These are phyloP conservation scores for Heracleum sosnowskyi DNA, from an alignment of 129 eudicot genomes.

Conservation along the genomic window DNA sequence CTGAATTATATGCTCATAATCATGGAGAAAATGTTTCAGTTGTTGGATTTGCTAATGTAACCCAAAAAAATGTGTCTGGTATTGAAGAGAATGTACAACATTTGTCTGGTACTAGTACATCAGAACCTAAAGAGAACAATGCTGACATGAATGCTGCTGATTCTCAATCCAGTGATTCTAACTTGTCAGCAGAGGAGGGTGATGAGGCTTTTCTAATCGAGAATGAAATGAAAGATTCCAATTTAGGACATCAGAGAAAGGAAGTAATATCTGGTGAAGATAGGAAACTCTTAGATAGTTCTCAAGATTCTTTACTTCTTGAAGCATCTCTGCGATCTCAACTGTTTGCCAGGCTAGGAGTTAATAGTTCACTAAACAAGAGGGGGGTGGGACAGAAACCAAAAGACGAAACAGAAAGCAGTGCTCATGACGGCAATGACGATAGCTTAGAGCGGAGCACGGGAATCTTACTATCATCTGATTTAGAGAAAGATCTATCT, in stretches of 20 bases:
- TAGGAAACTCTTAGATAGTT: constrained; percentile 27
- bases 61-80: constrained; percentile 15
- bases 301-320: constrained; percentile 61
- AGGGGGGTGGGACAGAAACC: constrained; percentile 21
- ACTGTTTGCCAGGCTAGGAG: constrained; percentile 50
- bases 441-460: constrained; percentile 21
- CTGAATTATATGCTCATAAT: constrained; percentile 21
- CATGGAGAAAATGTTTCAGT: constrained; percentile 18
- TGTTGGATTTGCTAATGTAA: constrained; percentile 23
- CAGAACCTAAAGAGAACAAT: constrained; percentile 37
- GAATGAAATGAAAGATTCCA: constrained; percentile 20
- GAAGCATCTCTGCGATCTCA: constrained; percentile 81
- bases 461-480: constrained; percentile 16
- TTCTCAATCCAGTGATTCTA: constrained; percentile 33
- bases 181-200: constrained; percentile 37
- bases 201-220: constrained; percentile 34
- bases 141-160: constrained; percentile 16
- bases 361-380: constrained; percentile 20
- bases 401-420: constrained; percentile 26
- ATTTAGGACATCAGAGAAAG: constrained; percentile 21
- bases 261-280: constrained; percentile 26
- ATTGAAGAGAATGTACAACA: constrained; percentile 18
- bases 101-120: constrained; percentile 40
- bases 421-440: constrained; percentile 21
- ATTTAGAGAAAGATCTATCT: constrained; percentile 21